Evolutionary conservation across 352 stramenopile genomes (phyloP).

Genomic region (Phytophthora foliorum): DNA sequence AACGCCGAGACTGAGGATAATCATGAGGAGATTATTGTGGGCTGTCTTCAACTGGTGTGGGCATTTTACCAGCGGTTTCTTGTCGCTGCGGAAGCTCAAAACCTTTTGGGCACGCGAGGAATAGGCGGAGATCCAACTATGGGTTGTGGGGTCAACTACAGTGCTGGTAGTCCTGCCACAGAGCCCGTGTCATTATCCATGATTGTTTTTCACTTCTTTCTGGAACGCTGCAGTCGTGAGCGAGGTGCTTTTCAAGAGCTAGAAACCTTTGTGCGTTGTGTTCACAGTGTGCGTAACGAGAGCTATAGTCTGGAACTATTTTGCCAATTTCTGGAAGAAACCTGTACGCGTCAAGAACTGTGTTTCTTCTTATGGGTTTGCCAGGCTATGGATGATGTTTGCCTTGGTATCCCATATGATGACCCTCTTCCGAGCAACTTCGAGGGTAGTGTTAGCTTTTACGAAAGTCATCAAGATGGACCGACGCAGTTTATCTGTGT

Average conservation of each 20-base stretch:
- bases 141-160: neutral
- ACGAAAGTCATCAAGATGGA: neutral
- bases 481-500: conserved; percentile 48
- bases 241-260: conserved; percentile 40
- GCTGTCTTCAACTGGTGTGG: conserved; percentile 55
- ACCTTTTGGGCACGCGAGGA: conserved; percentile 23
- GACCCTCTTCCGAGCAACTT: conserved; percentile 5
- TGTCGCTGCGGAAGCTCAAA: conserved; percentile 53
- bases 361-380: conserved; percentile 68
- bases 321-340: conserved; percentile 65
- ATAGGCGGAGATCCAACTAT: conserved; percentile 24
- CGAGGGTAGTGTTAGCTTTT: neutral
- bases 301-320: conserved; percentile 59
- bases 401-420: conserved; percentile 64
- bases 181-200: conserved; percentile 38
- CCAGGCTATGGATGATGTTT: conserved; percentile 54
- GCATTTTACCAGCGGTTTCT: conserved; percentile 72
- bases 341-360: conserved; percentile 47
- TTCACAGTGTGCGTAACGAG: conserved; percentile 36
- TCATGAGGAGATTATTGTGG: conserved; percentile 16
- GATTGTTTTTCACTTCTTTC: conserved; percentile 64
- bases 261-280: conserved; percentile 48
- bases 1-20: conserved; percentile 15
- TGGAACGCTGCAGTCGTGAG: conserved; percentile 55
- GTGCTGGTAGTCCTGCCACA: conserved; percentile 7